Evolutionary conservation across 495 filamentous ascomycete genomes (phyloP).

Genomic region (Wilcoxina mikolae): DNA sequence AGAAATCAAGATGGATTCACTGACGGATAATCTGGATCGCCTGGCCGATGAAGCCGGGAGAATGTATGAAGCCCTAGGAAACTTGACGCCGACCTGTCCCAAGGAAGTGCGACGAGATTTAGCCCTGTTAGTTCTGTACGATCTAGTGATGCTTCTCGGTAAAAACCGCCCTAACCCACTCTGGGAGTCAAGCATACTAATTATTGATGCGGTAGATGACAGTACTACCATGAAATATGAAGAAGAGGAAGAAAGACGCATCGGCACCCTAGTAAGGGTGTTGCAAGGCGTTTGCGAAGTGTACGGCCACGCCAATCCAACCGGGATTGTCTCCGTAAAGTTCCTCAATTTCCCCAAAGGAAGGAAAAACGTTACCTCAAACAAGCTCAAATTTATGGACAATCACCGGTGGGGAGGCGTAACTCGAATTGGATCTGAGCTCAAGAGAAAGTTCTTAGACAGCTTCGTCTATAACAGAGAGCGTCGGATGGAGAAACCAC

Average conservation of each 20-base stretch:
- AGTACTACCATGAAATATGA: not conserved
- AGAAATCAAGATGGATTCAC: no score
- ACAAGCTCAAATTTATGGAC: not conserved
- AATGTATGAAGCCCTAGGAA: no score
- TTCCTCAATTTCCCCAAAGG: not conserved
- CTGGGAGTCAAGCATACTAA: not conserved
- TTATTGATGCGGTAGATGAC: not conserved
- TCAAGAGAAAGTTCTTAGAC: not conserved
- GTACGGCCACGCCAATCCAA: not conserved
- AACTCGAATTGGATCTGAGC: not conserved
- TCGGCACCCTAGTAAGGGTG: not conserved
- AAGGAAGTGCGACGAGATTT: not conserved
- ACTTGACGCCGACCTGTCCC: no score
- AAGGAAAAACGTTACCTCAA: not conserved
- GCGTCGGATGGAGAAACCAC: not conserved
- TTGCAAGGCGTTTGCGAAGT: not conserved
- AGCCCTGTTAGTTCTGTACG: conserved; percentile 5
- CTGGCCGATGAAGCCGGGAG: no score
- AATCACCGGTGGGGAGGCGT: not conserved
- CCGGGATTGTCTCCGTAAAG: not conserved
- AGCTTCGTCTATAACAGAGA: not conserved
- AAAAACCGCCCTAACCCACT: not conserved
- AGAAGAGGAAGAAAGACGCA: not conserved
- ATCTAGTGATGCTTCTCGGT: conserved; percentile 5
- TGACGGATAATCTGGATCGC: no score